phyloP scores from a whole-genome alignment of 805 yeast species.

The Saturnispora sekii region DNA sequence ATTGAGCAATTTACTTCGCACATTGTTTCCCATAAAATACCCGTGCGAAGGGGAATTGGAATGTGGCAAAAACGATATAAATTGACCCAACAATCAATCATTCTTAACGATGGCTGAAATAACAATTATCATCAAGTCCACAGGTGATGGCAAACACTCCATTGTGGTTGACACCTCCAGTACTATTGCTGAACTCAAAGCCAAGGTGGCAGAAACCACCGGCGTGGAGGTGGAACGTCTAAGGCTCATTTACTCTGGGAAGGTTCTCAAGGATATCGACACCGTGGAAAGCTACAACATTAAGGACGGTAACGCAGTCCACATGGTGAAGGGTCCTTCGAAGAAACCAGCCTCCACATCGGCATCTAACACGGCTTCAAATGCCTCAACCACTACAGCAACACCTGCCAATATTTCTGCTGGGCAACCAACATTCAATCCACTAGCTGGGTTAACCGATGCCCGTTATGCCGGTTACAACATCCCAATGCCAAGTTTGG shows the following conservation, averaged over 20 bases:
- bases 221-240: constrained; percentile 71
- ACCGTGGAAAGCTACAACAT: constrained; percentile 68
- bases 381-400: not conserved
- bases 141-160: constrained; percentile 77
- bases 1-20: too few relatives aligned
- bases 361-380: constrained; percentile 19
- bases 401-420: constrained; percentile 54
- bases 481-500: constrained; percentile 76
- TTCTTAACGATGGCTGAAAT: constrained; percentile 13
- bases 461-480: constrained; percentile 90
- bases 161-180: constrained; percentile 42
- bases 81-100: not conserved
- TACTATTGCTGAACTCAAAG: constrained; percentile 64
- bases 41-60: too few relatives aligned
- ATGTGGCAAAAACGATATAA: too few relatives aligned
- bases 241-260: constrained; percentile 87
- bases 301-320: constrained; percentile 79
- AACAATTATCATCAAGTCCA: constrained; percentile 20
- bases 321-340: constrained; percentile 76
- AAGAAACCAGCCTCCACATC: constrained; percentile 16
- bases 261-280: constrained; percentile 80
- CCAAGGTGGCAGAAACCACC: constrained; percentile 46
- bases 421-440: constrained; percentile 84
- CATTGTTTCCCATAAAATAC: too few relatives aligned
- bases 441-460: constrained; percentile 85